Conservation (phyloP, 257 asterid species). For the Verbena officinalis region DNA sequence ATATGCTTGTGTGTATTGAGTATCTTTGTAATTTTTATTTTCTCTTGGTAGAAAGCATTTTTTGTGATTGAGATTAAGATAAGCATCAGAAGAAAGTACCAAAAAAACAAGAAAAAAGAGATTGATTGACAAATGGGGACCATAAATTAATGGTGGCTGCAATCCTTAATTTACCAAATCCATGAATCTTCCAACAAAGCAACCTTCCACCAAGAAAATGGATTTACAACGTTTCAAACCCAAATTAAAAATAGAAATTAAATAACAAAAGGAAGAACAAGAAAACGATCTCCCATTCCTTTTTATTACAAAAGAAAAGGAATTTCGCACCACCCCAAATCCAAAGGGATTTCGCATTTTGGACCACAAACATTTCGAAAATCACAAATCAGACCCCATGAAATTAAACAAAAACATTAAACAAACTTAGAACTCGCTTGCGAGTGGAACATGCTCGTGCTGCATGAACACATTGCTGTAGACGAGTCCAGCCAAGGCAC, state of each 20-base stretch:
- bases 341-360: constrained; percentile 19
- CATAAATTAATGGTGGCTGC: constrained; percentile 1
- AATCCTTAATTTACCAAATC: constrained; percentile 24
- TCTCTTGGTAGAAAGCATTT: neutral
- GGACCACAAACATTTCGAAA: constrained; percentile 33
- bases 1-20: too few species aligned
- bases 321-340: neutral
- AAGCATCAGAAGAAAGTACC: constrained; percentile 18
- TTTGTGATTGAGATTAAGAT: constrained; percentile 18
- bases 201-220: constrained; percentile 35
- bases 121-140: constrained; percentile 19
- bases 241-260: neutral
- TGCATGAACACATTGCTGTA: constrained; percentile 62
- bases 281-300: constrained; percentile 31
- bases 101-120: constrained; percentile 2
- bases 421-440: constrained; percentile 42
- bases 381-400: constrained; percentile 9
- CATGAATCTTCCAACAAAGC: constrained; percentile 29
- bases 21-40: too few species aligned
- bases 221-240: constrained; percentile 42
- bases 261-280: constrained; percentile 23
- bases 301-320: constrained; percentile 34
- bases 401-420: neutral
- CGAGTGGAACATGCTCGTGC: constrained; percentile 57
- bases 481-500: constrained; percentile 76